Base-by-base conservation (phyloP, 306 rosid genomes). In the Oxytropis ochrocephala region DNA sequence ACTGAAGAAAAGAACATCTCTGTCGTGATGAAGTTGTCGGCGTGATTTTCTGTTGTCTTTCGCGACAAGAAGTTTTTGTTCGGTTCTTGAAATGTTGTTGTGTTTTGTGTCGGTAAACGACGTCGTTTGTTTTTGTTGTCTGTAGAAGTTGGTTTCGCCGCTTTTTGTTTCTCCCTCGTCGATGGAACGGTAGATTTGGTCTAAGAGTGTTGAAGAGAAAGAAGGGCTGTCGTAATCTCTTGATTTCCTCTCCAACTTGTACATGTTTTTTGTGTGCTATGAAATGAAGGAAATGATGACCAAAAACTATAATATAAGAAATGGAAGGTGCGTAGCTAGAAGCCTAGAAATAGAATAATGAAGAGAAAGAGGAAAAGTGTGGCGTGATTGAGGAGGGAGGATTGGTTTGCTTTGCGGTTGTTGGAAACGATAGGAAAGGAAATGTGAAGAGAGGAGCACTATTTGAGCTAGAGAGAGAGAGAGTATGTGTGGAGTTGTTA, bases 131-230 rank as follows among this genome's bases (percentile, higher is more conserved):
- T 80, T 77, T 12, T 78, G 49, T 51, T 83, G 82, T 11, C 80
- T 74, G 79, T 68, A 81, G 55, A 85, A 85, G 42, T 74, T 87
- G 51, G 76, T 74, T 3, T 85, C 85, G 10, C 33, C 74, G 19
- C 58, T 46, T 18, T 66, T 72, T 33, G 33, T 79, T 29, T 85
- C 87, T 0, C 77, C 83, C 0, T 87, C 91, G 58, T 94, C 97
- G 11, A 95, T 84, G 18, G 99, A 95, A 16, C 84, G 87, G 86
- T 95, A 91, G 29, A 95, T 95, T 72, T 91, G 84, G 68, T 95
- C 97, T 0, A 95, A 84, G 9, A 95, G 95, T 16, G 73, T 75
- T 7, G 99, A 84, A 41, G 99, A 95, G 88, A 91, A 91, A 8
- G 97, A 85, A 2, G 96, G 95, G 70, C 30, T 79, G 9, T 46